Conservation (phyloP, 1,284 basidiomycete species). For the Ustilago curta region DNA sequence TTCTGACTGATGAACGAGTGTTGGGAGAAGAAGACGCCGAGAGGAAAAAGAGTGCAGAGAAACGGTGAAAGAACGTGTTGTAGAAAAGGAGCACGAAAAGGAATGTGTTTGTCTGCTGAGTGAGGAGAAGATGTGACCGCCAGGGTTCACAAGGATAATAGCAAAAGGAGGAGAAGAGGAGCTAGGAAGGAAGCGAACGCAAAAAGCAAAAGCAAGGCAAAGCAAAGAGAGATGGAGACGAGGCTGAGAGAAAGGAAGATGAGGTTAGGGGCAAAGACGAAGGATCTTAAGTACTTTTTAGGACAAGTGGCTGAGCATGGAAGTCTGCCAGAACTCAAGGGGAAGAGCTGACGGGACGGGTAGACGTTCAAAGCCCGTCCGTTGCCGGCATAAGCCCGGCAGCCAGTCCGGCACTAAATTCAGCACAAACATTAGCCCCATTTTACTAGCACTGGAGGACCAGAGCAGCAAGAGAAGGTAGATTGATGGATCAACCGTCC, state of each 20-base stretch:
- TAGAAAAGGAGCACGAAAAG: neutral
- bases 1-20: conserved; percentile 7
- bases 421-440: neutral
- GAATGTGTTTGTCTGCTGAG: conserved; percentile 25
- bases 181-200: conserved; percentile 33
- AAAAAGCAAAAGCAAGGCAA: conserved; percentile 30
- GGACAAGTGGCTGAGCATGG: neutral
- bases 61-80: conserved; percentile 7
- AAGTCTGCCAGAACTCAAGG: no score
- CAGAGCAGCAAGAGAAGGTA: neutral
- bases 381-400: neutral
- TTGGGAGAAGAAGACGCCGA: conserved; percentile 4
- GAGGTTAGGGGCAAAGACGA: neutral
- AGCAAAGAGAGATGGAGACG: conserved; percentile 40
- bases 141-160: conserved; percentile 52
- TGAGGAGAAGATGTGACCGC: conserved; percentile 34
- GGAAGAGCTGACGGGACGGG: neutral
- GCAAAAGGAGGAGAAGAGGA: conserved; percentile 24
- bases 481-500: conserved; percentile 6
- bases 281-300: conserved; percentile 27
- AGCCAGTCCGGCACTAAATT: neutral
- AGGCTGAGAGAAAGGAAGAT: conserved; percentile 25
- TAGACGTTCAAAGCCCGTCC: conserved; percentile 9
- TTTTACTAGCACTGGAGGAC: no score
- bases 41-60: conserved; percentile 12